Evolutionary conservation across 2,329 filamentous ascomycete species (phyloP).

Genomic region (Fusarium xylarioides): DNA sequence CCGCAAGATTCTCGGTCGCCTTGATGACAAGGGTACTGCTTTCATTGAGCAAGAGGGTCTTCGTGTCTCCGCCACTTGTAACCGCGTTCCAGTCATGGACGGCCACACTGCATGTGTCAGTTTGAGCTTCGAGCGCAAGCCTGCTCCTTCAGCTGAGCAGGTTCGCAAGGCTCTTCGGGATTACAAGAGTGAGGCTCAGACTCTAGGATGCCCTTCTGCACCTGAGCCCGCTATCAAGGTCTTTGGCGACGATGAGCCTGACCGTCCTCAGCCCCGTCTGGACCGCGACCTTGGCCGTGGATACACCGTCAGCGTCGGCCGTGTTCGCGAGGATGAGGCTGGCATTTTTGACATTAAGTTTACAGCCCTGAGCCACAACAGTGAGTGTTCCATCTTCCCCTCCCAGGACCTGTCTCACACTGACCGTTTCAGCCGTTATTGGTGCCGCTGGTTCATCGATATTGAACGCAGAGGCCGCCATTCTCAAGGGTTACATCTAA

Average conservation of each 20-base stretch:
- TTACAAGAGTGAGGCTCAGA: slow-evolving; percentile 84
- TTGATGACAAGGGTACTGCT: slow-evolving; percentile 76
- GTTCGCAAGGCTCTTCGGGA: slow-evolving; percentile 81
- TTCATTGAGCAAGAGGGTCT: slow-evolving; percentile 80
- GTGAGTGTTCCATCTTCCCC: slow-evolving; percentile 51
- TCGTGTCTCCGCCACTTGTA: slow-evolving; percentile 86
- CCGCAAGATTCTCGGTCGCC: slow-evolving; percentile 86
- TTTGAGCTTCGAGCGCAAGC: slow-evolving; percentile 79
- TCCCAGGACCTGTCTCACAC: background rate
- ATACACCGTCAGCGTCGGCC: slow-evolving; percentile 90
- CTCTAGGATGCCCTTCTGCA: slow-evolving; percentile 86
- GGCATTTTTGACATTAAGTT: slow-evolving; percentile 96
- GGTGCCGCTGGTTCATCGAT: slow-evolving; percentile 97
- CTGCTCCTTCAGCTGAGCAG: slow-evolving; percentile 76
- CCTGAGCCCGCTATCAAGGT: slow-evolving; percentile 84
- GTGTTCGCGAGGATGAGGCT: slow-evolving; percentile 84
- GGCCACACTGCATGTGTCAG: slow-evolving; percentile 96
- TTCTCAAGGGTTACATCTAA: slow-evolving; percentile 86
- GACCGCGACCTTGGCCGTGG: slow-evolving; percentile 87
- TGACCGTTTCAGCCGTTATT: slow-evolving; percentile 72
- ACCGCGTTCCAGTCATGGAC: slow-evolving; percentile 92
- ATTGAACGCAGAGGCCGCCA: slow-evolving; percentile 90
- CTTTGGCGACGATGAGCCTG: slow-evolving; percentile 77
- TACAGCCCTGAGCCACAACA: slow-evolving; percentile 86
- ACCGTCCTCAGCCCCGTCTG: slow-evolving; percentile 89